Base-by-base conservation (phyloP, 2,329 filamentous ascomycete genomes). In the Ceratocystis papillata region DNA sequence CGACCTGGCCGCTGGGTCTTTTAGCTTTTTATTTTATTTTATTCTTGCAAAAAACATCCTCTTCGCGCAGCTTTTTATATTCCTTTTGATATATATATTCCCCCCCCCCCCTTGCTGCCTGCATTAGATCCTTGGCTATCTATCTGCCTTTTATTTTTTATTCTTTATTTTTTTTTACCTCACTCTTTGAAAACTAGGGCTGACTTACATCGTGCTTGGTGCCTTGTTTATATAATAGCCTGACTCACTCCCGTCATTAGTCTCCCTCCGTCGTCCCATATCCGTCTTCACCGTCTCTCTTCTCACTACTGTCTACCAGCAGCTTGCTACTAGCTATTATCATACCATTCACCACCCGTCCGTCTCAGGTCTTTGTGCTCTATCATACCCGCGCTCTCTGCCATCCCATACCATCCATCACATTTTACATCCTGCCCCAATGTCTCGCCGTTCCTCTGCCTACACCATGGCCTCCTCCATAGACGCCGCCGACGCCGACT, bases 381-480 rank as follows among this genome's bases (percentile, higher is more conserved):
- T 12, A 12, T 41, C 37, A 41, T 41, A 41, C 10, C 37, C 1
- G 10, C 10, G 10, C 37, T 41, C 8, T 41, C 37, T 41, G 10
- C 15, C n/a, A 48, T 3, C n/a, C 45, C 45, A n/a, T 48, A 5
- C 17, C n/a, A 48, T 46, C n/a, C 22, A 25, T 25, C 22, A 2
- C 22, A 25, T 25, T 25, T 20, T 1, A n/a, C 45, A 22, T 41
- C 33, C 48, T 10, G 3, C 15, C n/a, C 41, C 63, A 45, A 67
- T 67, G 65, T 50, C 62, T 30, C 28, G 46, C 53, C 62, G 65
- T 55, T 45, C 53, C 28, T 67, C 65, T 55, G 59, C 59, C 65
- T 46, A 46, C 22, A 64, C 65, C 44, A 53, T 60, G 64, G 44
- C 64, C 45, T 61, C 53, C 22, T 37, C 45, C 64, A 44, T 41